Percentiles rank a stretch among this genome's conserved stretches.
These are phyloP conservation scores for Neurospora sp. DNA, from an alignment of 495 filamentous ascomycete genomes.

Conservation along the genomic window DNA sequence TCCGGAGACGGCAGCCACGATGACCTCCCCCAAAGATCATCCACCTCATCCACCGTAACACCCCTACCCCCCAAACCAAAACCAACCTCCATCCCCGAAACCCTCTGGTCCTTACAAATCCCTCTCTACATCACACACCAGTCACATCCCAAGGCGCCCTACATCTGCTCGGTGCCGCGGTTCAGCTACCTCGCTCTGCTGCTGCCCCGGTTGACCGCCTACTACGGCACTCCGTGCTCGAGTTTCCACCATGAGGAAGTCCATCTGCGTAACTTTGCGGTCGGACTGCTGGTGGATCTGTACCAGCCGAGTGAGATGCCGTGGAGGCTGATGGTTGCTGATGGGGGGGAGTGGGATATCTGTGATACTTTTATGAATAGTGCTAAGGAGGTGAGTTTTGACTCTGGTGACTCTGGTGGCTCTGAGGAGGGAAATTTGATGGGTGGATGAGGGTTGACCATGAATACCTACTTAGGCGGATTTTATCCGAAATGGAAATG, in stretches of 20 bases:
- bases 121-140: slow-evolving; percentile 44
- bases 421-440: too few species aligned
- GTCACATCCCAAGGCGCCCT: slow-evolving; percentile 28
- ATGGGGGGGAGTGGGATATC: slow-evolving; percentile 57
- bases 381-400: slow-evolving; percentile 61
- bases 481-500: slow-evolving; percentile 81
- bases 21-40: background rate
- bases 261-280: slow-evolving; percentile 58
- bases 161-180: slow-evolving; percentile 50
- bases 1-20: background rate
- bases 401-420: too few species aligned
- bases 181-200: slow-evolving; percentile 68
- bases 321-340: slow-evolving; percentile 61
- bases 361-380: slow-evolving; percentile 88
- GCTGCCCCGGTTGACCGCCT: slow-evolving; percentile 65
- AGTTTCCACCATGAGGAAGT: slow-evolving; percentile 81
- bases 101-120: slow-evolving; percentile 40
- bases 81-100: slow-evolving; percentile 23
- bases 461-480: slow-evolving; percentile 45
- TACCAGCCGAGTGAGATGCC: slow-evolving; percentile 51
- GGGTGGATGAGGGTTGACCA: too few species aligned
- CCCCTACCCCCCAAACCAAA: background rate
- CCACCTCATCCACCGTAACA: background rate
- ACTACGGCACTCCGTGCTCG: slow-evolving; percentile 59
- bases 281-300: slow-evolving; percentile 83